Percentiles rank a stretch among this genome's conserved stretches.
Evolutionary conservation across 306 rosid species (phyloP).

Genomic region (Urtica urens): DNA sequence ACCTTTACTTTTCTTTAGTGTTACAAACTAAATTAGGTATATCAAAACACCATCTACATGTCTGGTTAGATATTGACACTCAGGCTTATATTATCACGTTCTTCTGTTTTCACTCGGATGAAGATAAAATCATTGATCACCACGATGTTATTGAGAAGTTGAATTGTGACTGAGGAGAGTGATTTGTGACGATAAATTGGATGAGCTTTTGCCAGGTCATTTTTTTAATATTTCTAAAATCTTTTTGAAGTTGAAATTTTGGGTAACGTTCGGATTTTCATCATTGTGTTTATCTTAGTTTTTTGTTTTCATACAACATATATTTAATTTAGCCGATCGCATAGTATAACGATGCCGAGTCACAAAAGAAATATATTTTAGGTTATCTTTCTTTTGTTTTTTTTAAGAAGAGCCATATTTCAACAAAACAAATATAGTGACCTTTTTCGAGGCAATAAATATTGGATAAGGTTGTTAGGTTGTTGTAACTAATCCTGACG

Average conservation of each 20-base stretch:
- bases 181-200: neutral
- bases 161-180: neutral
- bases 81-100: neutral
- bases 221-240: neutral
- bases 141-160: neutral
- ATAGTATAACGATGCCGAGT: too few relatives aligned
- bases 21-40: neutral
- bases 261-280: neutral
- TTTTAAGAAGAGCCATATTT: too few relatives aligned
- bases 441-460: too few relatives aligned
- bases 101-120: neutral
- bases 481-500: too few relatives aligned
- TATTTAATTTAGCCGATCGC: neutral
- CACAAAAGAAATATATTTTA: too few relatives aligned
- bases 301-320: neutral
- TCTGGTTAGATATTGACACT: neutral
- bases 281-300: neutral
- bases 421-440: too few relatives aligned
- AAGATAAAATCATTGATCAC: neutral
- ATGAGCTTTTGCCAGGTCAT: neutral
- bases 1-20: neutral
- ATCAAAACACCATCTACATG: neutral
- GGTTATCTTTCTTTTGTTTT: too few relatives aligned
- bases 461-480: too few relatives aligned
- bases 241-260: neutral